Evolutionary conservation across 306 rosid genomes (phyloP).

Genomic region (Begonia loranthoides): DNA sequence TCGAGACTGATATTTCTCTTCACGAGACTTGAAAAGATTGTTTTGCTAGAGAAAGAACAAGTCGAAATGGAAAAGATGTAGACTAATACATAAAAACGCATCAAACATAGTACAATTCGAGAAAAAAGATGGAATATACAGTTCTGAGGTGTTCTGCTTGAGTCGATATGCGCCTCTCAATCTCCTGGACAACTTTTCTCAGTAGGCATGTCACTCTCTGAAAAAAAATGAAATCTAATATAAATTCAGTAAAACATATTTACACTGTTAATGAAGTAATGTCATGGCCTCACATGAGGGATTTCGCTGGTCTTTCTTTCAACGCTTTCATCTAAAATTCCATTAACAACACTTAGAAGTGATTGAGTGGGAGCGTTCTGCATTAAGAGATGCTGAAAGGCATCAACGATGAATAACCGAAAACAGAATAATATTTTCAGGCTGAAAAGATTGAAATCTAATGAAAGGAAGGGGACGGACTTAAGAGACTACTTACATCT

Average conservation of each 20-base stretch:
- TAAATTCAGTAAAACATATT: not conserved
- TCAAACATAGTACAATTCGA: not conserved
- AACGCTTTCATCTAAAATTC: constrained; percentile 74
- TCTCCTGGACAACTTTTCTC: constrained; percentile 83
- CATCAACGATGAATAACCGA: constrained; percentile 22
- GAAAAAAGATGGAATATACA: constrained; percentile 18
- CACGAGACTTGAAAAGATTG: constrained; percentile 61
- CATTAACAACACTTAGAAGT: constrained; percentile 75
- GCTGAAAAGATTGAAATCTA: not conserved
- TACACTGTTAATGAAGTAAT: no score
- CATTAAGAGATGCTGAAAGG: constrained; percentile 56
- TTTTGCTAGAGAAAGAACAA: constrained; percentile 47
- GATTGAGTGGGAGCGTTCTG: constrained; percentile 97
- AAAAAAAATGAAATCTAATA: constrained; percentile 9
- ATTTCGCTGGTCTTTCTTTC: constrained; percentile 82
- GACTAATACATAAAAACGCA: constrained; percentile 2
- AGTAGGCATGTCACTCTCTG: constrained; percentile 79
- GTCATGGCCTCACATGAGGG: constrained; percentile 46
- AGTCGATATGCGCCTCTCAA: constrained; percentile 81
- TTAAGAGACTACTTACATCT: constrained; percentile 34
- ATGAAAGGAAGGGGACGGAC: not conserved
- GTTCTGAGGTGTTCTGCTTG: constrained; percentile 74
- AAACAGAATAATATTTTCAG: not conserved
- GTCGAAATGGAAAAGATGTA: not conserved
- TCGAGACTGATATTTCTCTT: constrained; percentile 65